phyloP scores from a whole-genome alignment of 2,329 filamentous ascomycete genomes.

The Colletotrichum chlorophyti region DNA sequence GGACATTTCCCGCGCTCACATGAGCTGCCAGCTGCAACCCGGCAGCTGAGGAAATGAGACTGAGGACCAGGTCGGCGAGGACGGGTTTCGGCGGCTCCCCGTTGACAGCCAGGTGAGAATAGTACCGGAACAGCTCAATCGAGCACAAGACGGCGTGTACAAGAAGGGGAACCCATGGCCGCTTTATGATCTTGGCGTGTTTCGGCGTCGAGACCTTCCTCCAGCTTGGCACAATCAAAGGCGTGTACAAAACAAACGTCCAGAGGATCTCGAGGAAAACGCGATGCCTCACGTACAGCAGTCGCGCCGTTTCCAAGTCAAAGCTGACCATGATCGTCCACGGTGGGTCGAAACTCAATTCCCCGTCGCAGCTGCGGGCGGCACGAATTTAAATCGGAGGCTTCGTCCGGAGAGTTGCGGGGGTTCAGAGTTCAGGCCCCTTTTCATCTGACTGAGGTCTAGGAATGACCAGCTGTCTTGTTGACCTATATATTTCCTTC shows the following conservation, averaged over 20 bases:
- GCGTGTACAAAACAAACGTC: not conserved
- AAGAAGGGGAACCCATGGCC: not conserved
- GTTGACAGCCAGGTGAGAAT: not conserved
- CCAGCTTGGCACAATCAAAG: not conserved
- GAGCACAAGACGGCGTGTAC: not conserved
- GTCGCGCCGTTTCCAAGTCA: not conserved
- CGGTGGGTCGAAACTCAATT: not conserved
- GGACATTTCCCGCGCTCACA: not conserved
- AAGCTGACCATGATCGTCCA: not conserved
- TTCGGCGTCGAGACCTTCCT: not conserved
- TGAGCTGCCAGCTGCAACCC: not conserved
- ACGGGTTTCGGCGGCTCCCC: not conserved
- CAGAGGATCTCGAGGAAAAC: conserved; percentile 12
- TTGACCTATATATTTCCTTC: too few species aligned
- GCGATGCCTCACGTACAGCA: conserved; percentile 1
- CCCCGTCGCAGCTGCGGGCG: not conserved
- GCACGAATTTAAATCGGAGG: conserved; percentile 1
- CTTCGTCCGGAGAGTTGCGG: not conserved
- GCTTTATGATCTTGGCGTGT: not conserved
- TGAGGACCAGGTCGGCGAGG: not conserved
- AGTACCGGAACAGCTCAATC: not conserved
- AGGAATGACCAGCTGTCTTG: too few species aligned
- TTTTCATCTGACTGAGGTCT: too few species aligned
- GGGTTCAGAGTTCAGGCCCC: not conserved
- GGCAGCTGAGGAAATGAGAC: not conserved